Base-by-base conservation (phyloP, 83 land plant genomes). In the Larix sibirica region DNA sequence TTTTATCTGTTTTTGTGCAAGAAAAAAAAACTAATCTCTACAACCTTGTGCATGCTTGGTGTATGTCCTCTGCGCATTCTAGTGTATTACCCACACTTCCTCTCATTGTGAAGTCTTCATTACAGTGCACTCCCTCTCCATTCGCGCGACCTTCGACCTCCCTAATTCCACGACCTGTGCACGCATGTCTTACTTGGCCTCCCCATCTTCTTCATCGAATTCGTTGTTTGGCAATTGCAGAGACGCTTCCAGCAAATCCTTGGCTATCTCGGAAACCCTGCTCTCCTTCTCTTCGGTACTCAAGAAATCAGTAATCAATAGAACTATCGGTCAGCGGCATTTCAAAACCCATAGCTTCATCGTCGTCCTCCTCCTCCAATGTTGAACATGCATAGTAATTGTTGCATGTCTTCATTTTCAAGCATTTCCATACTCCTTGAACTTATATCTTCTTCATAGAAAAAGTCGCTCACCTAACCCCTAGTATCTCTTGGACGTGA, bases 391-490 rank as follows among this genome's bases (percentile, higher is more conserved):
- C 94, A 90, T 23, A 97, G 89, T 79, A 95, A 67, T 14, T 94
- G 95, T 74, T 97, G 99, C 92, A 97, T 93, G 61, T 97, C 99
- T 67, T 97, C 99, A 84, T 89, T 93, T 82, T 92, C 97, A 24
- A 96, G 92, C 89, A 96, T 87, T 80, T 91, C 94, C 84, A 90
- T 83, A 68, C 97, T 93, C 80, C 89, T 90, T 10, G 90, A 74
- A 5, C 94, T 95, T 56, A 94, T 93, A 42, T 94, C 96, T 58
- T 96, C 97, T 87, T 95, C 96, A 20, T 92, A 86, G 75, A 90
- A 83, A 58, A 79, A 89, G 20, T 95, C 97, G 21, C 91, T 94
- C 38, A 79, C 77, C 26, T 75, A 84, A 69, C 86, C 91, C 60
- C 87, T 87, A 77, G 77, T 59, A 17, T 87, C 94, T 28, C 88